phyloP scores from a whole-genome alignment of 495 filamentous ascomycete species.

The Margaritispora aquatica region DNA sequence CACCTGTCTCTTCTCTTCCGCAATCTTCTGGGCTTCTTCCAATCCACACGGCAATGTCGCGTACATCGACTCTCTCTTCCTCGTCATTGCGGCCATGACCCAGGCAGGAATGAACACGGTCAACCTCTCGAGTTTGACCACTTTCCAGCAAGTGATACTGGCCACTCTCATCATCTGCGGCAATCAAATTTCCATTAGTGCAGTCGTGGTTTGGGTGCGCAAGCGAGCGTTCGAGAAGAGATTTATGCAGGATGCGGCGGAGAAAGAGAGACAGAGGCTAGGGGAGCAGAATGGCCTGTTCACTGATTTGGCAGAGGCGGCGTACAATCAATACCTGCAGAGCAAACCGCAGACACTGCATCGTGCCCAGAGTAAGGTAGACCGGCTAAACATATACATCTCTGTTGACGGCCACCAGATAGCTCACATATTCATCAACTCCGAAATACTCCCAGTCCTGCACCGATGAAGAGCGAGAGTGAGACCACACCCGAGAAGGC shows the following conservation, averaged over 20 bases:
- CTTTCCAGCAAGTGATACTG: slow-evolving; percentile 68
- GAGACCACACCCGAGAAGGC: neutral
- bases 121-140: slow-evolving; percentile 60
- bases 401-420: neutral
- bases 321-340: neutral
- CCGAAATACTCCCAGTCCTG: neutral
- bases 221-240: slow-evolving; percentile 63
- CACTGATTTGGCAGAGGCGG: neutral
- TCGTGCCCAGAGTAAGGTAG: neutral
- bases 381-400: neutral
- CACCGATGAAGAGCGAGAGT: neutral
- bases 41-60: slow-evolving; percentile 55
- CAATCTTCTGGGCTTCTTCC: slow-evolving; percentile 62
- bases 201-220: slow-evolving; percentile 57
- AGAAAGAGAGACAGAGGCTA: slow-evolving; percentile 3
- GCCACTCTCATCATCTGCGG: slow-evolving; percentile 68
- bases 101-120: slow-evolving; percentile 65
- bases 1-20: slow-evolving; percentile 53
- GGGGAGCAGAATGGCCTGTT: neutral
- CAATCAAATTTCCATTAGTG: slow-evolving; percentile 60
- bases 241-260: slow-evolving; percentile 50
- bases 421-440: neutral
- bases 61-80: slow-evolving; percentile 69
- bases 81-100: slow-evolving; percentile 73
- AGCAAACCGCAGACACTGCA: neutral